These are phyloP conservation scores for Pythium biforme DNA, from an alignment of 352 stramenopile species.

Conservation along the genomic window DNA sequence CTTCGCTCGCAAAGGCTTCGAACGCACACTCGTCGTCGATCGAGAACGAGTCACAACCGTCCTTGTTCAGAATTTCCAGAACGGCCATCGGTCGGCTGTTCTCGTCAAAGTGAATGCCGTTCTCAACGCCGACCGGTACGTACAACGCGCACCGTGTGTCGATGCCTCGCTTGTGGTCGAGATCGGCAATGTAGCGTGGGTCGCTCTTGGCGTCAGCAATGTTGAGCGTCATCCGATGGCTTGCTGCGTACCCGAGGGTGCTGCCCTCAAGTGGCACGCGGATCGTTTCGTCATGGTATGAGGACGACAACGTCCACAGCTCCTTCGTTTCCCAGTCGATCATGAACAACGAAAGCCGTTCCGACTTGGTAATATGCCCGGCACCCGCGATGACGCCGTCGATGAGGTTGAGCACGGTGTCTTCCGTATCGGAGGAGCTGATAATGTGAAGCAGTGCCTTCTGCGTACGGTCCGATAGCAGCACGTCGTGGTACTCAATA, in stretches of 20 bases:
- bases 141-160: slow-evolving; percentile 77
- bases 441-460: slow-evolving; percentile 85
- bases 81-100: slow-evolving; percentile 76
- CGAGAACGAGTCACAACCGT: slow-evolving; percentile 64
- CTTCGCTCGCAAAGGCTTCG: slow-evolving; percentile 81
- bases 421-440: slow-evolving; percentile 78
- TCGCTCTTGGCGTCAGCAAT: slow-evolving; percentile 63
- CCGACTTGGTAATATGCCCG: slow-evolving; percentile 79
- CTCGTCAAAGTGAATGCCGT: slow-evolving; percentile 31
- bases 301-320: slow-evolving; percentile 78
- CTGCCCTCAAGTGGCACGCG: slow-evolving; percentile 58
- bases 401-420: slow-evolving; percentile 84
- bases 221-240: slow-evolving; percentile 65
- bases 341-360: slow-evolving; percentile 78
- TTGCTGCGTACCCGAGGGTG: slow-evolving; percentile 60
- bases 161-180: slow-evolving; percentile 61
- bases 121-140: slow-evolving; percentile 77
- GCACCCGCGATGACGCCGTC: slow-evolving; percentile 78
- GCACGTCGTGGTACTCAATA: slow-evolving; percentile 83
- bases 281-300: slow-evolving; percentile 67
- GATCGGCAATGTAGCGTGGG: slow-evolving; percentile 47
- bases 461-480: slow-evolving; percentile 80
- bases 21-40: slow-evolving; percentile 87
- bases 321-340: slow-evolving; percentile 83
- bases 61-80: slow-evolving; percentile 88